A percentile compares a stretch with the other conserved stretches of the same genome.
These are phyloP conservation scores for Anisodus tanguticus DNA, from an alignment of 257 asterid genomes.

Conservation along the genomic window DNA sequence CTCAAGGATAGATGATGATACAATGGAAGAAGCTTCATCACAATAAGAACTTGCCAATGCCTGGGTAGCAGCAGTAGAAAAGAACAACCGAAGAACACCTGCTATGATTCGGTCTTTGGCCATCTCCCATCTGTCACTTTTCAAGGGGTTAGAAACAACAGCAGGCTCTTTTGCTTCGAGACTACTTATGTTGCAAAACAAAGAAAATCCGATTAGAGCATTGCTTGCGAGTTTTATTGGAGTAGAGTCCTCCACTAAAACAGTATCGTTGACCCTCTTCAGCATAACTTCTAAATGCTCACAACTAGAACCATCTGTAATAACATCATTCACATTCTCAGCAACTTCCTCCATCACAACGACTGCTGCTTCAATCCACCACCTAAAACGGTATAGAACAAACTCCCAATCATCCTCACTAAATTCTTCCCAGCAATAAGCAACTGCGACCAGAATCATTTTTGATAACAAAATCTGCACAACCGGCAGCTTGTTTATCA, in stretches of 20 bases:
- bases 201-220: slow-evolving; percentile 81
- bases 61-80: slow-evolving; percentile 80
- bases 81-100: slow-evolving; percentile 86
- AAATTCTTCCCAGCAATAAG: slow-evolving; percentile 92
- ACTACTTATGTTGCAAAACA: slow-evolving; percentile 53
- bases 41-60: slow-evolving; percentile 61
- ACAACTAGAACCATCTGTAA: slow-evolving; percentile 41
- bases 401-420: slow-evolving; percentile 93
- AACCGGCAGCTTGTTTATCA: slow-evolving; percentile 71
- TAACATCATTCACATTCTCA: slow-evolving; percentile 66
- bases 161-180: slow-evolving; percentile 47
- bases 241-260: slow-evolving; percentile 52
- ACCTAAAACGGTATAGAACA: slow-evolving; percentile 73
- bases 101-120: slow-evolving; percentile 75
- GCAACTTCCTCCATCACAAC: slow-evolving; percentile 83
- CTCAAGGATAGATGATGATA: slow-evolving; percentile 73
- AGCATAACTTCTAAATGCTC: slow-evolving; percentile 48
- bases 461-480: slow-evolving; percentile 77
- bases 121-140: slow-evolving; percentile 73
- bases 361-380: slow-evolving; percentile 88
- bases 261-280: slow-evolving; percentile 51
- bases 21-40: slow-evolving; percentile 62
- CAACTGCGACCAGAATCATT: slow-evolving; percentile 70
- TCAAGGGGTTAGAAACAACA: slow-evolving; percentile 51
- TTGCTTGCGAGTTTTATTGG: slow-evolving; percentile 70